Percentiles rank a stretch among this genome's conserved stretches.
These are phyloP conservation scores for Linum tenue DNA, from an alignment of 345 rosid genomes.

Conservation along the genomic window DNA sequence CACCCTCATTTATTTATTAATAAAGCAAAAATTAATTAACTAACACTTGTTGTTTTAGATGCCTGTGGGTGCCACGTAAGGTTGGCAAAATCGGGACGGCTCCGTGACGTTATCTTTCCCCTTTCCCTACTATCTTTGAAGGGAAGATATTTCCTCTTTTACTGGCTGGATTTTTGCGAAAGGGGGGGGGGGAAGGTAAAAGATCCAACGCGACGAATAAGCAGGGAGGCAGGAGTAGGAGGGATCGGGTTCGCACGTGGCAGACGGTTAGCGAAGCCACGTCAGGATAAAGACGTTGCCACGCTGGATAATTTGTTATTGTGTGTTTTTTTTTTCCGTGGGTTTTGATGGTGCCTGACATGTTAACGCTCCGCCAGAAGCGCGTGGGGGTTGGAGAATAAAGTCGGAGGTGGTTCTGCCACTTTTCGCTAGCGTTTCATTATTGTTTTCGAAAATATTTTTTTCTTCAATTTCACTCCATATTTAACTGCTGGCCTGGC, in stretches of 20 bases:
- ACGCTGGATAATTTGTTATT: not conserved
- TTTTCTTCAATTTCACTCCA: too few relatives aligned
- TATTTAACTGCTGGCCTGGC: not conserved
- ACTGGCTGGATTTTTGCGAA: not conserved
- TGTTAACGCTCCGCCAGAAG: not conserved
- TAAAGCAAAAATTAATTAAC: too few relatives aligned
- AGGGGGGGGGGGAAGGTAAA: not conserved
- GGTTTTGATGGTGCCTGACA: too few relatives aligned
- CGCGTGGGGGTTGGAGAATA: not conserved
- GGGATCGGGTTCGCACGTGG: not conserved
- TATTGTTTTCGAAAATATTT: too few relatives aligned
- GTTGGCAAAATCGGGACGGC: not conserved
- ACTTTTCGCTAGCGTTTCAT: not conserved
- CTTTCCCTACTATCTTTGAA: not conserved
- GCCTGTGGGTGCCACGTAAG: not conserved
- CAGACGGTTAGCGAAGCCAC: not conserved
- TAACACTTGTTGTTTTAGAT: not conserved
- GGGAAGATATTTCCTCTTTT: not conserved
- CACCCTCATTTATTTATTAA: conserved; percentile 1
- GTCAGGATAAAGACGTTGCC: not conserved
- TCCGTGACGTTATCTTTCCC: not conserved
- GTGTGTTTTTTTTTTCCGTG: not conserved
- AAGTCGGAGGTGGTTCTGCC: not conserved
- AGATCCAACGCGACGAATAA: not conserved
- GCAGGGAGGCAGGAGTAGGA: not conserved